phyloP scores from a whole-genome alignment of 768 basidiomycete genomes.

The Tricholoma hemisulphureum region DNA sequence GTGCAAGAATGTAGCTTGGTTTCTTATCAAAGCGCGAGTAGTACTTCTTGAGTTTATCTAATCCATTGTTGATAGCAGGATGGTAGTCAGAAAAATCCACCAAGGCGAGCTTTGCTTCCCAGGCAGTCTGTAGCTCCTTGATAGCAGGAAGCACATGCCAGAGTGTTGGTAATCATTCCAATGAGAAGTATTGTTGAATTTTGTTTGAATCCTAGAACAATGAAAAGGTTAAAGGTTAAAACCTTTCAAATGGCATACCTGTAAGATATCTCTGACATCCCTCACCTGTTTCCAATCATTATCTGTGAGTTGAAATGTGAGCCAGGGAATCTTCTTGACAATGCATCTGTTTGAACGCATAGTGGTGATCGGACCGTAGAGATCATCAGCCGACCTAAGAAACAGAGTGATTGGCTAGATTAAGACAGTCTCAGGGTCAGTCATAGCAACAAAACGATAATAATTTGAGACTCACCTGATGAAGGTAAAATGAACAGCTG shows the following conservation, averaged over 20 bases:
- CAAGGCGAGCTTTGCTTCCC: slow-evolving; percentile 26
- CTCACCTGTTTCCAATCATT: slow-evolving; percentile 6
- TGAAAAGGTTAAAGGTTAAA: too few relatives aligned
- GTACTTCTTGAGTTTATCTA: slow-evolving; percentile 24
- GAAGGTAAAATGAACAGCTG: too few relatives aligned
- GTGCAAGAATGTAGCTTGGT: slow-evolving; percentile 19
- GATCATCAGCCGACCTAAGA: neutral
- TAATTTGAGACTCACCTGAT: too few relatives aligned
- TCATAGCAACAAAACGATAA: too few relatives aligned
- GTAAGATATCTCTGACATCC: slow-evolving; percentile 4
- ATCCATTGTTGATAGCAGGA: slow-evolving; percentile 15
- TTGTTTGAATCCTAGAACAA: slow-evolving; percentile 29
- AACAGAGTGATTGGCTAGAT: slow-evolving; percentile 10
- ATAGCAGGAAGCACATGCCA: slow-evolving; percentile 25
- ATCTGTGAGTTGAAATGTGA: neutral
- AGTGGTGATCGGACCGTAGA: slow-evolving; percentile 10
- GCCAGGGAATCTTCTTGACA: too few relatives aligned
- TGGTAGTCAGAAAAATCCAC: slow-evolving; percentile 19
- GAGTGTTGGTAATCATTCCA: too few relatives aligned
- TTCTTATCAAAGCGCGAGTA: slow-evolving; percentile 20
- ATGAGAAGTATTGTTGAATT: slow-evolving; percentile 21
- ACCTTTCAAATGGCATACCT: too few relatives aligned
- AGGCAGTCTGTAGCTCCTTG: slow-evolving; percentile 24
- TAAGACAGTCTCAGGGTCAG: too few relatives aligned
- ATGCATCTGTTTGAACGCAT: neutral